phyloP scores from a whole-genome alignment of 768 basidiomycete genomes.

The Amanita subjunquillea region DNA sequence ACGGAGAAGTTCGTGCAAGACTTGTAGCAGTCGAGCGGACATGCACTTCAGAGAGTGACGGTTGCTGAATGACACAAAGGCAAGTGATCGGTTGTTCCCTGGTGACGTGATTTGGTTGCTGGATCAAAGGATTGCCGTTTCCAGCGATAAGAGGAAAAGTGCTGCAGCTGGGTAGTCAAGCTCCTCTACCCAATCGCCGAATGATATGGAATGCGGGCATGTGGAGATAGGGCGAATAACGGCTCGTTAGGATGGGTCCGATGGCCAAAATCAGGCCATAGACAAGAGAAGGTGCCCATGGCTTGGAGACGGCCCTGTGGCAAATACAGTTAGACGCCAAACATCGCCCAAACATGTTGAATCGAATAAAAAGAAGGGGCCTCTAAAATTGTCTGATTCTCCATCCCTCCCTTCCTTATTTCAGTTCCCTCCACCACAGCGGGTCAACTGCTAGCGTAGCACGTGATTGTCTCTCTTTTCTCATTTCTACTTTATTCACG shows the following conservation, averaged over 20 bases:
- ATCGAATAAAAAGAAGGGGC: constrained; percentile 34
- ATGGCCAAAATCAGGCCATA: constrained; percentile 1
- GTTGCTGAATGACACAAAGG: background rate
- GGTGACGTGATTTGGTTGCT: constrained; percentile 26
- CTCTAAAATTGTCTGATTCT: constrained; percentile 27
- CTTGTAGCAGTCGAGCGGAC: background rate
- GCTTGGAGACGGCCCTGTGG: constrained; percentile 19
- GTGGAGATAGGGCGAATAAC: background rate
- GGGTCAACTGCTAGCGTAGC: constrained; percentile 44
- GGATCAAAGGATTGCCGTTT: constrained; percentile 19
- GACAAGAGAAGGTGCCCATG: background rate
- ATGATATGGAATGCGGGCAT: background rate
- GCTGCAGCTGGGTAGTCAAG: background rate
- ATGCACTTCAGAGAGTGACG: background rate
- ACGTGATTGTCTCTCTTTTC: constrained; percentile 49
- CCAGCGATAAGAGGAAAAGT: constrained; percentile 13
- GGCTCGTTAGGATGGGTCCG: background rate
- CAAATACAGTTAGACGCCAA: constrained; percentile 28
- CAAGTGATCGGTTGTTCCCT: constrained; percentile 13
- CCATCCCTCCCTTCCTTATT: constrained; percentile 52
- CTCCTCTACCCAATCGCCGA: background rate
- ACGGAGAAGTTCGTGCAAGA: background rate
- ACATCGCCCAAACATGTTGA: constrained; percentile 31
- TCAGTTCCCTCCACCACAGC: constrained; percentile 32
- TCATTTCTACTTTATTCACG: constrained; percentile 43